phyloP scores from a whole-genome alignment of 495 filamentous ascomycete genomes.

The Darksidea phi region DNA sequence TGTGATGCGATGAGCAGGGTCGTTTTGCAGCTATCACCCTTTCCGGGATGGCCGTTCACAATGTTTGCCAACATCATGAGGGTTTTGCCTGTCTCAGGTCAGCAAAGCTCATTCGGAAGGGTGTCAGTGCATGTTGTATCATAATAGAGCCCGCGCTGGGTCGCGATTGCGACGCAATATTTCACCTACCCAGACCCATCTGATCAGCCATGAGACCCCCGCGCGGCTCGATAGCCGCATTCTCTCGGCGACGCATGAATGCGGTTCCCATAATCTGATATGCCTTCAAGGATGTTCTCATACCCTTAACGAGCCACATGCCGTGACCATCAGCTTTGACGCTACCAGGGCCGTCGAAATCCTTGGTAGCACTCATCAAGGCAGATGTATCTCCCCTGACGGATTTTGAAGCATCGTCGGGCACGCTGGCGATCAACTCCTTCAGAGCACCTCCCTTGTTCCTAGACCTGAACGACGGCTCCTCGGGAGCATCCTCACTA shows the following conservation, averaged over 20 bases:
- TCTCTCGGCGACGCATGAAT: conserved; percentile 60
- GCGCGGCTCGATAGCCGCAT: conserved; percentile 41
- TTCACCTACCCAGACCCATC: conserved; percentile 67
- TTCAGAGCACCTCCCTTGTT: conserved; percentile 36
- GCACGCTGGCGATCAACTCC: conserved; percentile 39
- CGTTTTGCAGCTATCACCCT: conserved; percentile 31
- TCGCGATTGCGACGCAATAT: no score
- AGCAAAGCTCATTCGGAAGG: no score
- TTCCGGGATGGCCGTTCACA: conserved; percentile 34
- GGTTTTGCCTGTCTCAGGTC: no score
- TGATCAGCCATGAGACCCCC: conserved; percentile 60
- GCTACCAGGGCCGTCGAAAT: conserved; percentile 43
- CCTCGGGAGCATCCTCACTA: conserved; percentile 26
- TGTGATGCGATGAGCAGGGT: conserved; percentile 56
- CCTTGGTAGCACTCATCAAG: conserved; percentile 41
- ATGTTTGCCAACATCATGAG: conserved; percentile 34
- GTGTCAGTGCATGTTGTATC: neutral
- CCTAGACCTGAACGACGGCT: conserved; percentile 20
- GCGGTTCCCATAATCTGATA: conserved; percentile 57
- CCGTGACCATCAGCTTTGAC: conserved; percentile 45
- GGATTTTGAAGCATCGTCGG: conserved; percentile 21
- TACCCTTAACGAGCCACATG: conserved; percentile 50
- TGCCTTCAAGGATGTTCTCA: conserved; percentile 50
- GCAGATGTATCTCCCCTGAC: conserved; percentile 26
- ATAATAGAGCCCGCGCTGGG: neutral